A percentile compares a stretch with the other conserved stretches of the same genome.
These are phyloP conservation scores for Xylaria intraflava DNA, from an alignment of 495 filamentous ascomycete species.

Conservation along the genomic window DNA sequence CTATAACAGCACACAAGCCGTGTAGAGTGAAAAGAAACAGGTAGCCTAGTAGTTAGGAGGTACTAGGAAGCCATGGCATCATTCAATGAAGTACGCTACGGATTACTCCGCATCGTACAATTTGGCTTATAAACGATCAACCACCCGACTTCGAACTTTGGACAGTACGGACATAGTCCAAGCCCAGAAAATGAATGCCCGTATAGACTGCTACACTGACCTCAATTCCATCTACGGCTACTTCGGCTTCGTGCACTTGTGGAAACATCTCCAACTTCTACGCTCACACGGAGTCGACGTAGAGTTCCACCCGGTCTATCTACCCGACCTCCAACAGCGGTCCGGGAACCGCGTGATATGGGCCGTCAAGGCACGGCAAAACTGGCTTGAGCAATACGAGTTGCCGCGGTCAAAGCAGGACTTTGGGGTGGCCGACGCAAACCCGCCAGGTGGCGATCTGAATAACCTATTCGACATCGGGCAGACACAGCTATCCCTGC, in stretches of 20 bases:
- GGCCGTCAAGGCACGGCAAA: conserved; percentile 1
- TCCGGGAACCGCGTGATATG: neutral
- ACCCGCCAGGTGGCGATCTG: neutral
- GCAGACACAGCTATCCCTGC: neutral
- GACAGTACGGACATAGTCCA: neutral
- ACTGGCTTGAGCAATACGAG: conserved; percentile 3
- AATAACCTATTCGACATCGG: neutral
- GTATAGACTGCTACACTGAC: conserved; percentile 4
- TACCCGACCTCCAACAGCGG: neutral
- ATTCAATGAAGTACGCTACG: no score
- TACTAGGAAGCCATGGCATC: no score
- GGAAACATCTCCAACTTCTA: neutral
- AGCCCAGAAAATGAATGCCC: neutral
- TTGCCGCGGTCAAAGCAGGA: conserved; percentile 2
- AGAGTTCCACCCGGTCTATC: conserved; percentile 2
- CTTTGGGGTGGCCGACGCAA: neutral
- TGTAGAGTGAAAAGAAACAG: no score
- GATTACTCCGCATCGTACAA: no score
- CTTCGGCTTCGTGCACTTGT: neutral
- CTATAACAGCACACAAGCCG: no score
- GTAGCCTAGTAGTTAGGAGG: no score
- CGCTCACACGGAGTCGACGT: neutral
- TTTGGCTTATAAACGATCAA: no score
- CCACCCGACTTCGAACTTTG: no score
- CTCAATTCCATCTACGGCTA: conserved; percentile 4